Base-by-base conservation (phyloP, 2,329 filamentous ascomycete species). In the Phyllosticta citrichinensis region DNA sequence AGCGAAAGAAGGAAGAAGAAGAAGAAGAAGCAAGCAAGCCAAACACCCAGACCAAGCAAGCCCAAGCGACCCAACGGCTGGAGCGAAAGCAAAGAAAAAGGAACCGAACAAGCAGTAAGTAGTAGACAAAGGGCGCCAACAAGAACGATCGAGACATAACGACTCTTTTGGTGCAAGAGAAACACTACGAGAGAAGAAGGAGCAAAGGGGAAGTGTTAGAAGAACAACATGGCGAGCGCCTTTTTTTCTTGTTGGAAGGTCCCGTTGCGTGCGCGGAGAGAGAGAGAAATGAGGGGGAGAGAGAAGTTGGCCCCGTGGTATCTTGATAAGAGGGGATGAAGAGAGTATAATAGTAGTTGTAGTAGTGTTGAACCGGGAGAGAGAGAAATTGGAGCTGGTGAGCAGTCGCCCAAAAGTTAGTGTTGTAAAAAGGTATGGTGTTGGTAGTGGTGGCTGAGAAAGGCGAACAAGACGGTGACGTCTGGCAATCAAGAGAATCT, bases 251-350 rank as follows among this genome's bases (percentile, higher is more conserved):
- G 1, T 12, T 33, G 2, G 30, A 33, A 9, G 33, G 12, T 17
- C 33, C 11, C 33, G 14, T 12, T 40, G 33, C 33, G 33, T 11
- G 33, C 33, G 33, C 33, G 11, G 8, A 40, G 33, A 24, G 17
- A 52, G 55, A 27, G 27, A 55, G 47, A 22, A 51, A 35, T n/a
- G 57, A 30, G 58, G 24, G 58, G 12, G 54, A 60, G 35, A 56
- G 33, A 30, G 56, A 53, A 40, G 27, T 2, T 10, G 9, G 52
- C 47, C 53, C 60, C 60, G 55, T 61, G 60, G 60, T 61, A 61
- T 61, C 60, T 61, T 52, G 60, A 61, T 35, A 57, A 54, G 14
- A 40, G 33, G 33, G 33, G 60, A 57, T 22, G 50, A 61, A 56
- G 47, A 61, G 47, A 52, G 11, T 11, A 60, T 17, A 24, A n/a